These are phyloP conservation scores for Taiozyma onychis DNA, from an alignment of 1,139 yeast species.

Conservation along the genomic window DNA sequence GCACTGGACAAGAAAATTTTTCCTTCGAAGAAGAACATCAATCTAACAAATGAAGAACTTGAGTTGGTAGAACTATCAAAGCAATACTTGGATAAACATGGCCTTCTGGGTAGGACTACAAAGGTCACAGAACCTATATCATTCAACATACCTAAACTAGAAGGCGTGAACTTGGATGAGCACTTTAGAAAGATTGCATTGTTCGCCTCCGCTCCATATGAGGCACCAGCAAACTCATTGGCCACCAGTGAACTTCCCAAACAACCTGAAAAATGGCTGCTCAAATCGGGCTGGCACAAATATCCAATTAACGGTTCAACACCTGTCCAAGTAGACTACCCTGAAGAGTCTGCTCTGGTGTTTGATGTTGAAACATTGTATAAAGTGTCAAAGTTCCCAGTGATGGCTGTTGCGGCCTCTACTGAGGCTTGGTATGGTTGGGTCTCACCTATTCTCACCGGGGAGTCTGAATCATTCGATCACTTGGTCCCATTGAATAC, in stretches of 20 bases:
- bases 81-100: constrained; percentile 55
- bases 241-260: constrained; percentile 36
- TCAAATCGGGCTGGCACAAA: constrained; percentile 77
- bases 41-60: constrained; percentile 24
- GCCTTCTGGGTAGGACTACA: constrained; percentile 75
- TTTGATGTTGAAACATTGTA: constrained; percentile 91
- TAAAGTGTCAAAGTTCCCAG: constrained; percentile 66
- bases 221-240: constrained; percentile 39
- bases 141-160: constrained; percentile 60
- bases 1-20: constrained; percentile 57
- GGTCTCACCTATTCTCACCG: constrained; percentile 80
- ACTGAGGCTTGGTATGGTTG: constrained; percentile 87
- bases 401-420: constrained; percentile 79
- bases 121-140: constrained; percentile 55
- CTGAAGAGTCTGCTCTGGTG: constrained; percentile 56
- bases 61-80: constrained; percentile 52
- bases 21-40: constrained; percentile 31
- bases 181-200: constrained; percentile 76
- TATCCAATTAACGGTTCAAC: constrained; percentile 38
- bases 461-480: constrained; percentile 38
- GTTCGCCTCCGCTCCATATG: constrained; percentile 56
- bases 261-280: constrained; percentile 49
- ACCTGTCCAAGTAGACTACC: constrained; percentile 61
- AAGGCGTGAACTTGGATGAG: constrained; percentile 71
- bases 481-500: constrained; percentile 76